A percentile compares a stretch with the other conserved stretches of the same genome.
Conservation (phyloP, 352 stramenopile species). For the Pythium oligandrum region DNA sequence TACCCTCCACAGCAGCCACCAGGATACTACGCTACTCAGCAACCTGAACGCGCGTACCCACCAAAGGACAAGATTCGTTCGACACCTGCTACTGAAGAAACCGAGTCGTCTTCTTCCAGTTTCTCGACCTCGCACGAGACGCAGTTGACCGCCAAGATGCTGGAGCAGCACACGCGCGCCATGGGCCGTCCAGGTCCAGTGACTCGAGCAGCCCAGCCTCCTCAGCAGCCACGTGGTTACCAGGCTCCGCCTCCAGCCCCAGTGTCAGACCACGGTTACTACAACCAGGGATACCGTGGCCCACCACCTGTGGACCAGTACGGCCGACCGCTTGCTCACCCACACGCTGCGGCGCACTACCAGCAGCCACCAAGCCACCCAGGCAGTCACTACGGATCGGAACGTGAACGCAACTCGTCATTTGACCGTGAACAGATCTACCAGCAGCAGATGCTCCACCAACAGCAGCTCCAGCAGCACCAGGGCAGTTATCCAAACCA, state of each 20-base stretch:
- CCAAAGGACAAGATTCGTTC: neutral
- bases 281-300: conserved; percentile 9
- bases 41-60: neutral
- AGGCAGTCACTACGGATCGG: neutral
- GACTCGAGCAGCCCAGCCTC: conserved; percentile 15
- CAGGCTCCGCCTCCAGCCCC: conserved; percentile 4
- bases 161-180: conserved; percentile 44
- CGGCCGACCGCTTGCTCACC: too few species aligned
- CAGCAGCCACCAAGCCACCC: neutral
- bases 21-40: conserved; percentile 3
- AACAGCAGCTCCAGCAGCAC: neutral
- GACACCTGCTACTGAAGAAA: conserved; percentile 18
- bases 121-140: conserved; percentile 12
- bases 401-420: neutral
- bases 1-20: conserved; percentile 1
- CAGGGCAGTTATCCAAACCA: neutral
- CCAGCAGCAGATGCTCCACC: too few species aligned
- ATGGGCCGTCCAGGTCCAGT: conserved; percentile 37
- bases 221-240: conserved; percentile 10
- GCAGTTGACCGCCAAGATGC: conserved; percentile 40
- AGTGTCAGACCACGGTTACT: neutral
- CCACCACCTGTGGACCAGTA: neutral
- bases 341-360: neutral
- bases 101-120: conserved; percentile 19
- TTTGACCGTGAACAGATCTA: neutral